A percentile compares a stretch with the other conserved stretches of the same genome.
These are phyloP conservation scores for Gliomastix tumulicola DNA, from an alignment of 2,329 filamentous ascomycete species.

Conservation along the genomic window DNA sequence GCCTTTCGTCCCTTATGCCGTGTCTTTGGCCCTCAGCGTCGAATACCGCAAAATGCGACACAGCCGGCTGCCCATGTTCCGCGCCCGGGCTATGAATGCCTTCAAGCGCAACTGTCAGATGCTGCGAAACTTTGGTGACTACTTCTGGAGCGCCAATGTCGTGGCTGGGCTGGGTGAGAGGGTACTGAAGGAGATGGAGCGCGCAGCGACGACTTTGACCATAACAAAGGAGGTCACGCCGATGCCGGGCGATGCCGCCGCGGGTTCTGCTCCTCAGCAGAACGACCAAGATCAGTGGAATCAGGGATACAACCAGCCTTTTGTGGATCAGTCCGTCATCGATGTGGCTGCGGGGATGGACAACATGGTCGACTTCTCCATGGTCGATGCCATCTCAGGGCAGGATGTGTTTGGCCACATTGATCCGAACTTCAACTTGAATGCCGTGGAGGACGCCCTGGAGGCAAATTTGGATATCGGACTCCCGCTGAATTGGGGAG, in stretches of 20 bases:
- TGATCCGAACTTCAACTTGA: constrained; percentile 46
- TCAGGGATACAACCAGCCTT: constrained; percentile 10
- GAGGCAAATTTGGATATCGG: constrained; percentile 49
- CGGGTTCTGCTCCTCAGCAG: background rate
- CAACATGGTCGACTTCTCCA: constrained; percentile 29
- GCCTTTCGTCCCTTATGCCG: constrained; percentile 54
- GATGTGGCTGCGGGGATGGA: constrained; percentile 19
- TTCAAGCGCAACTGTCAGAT: constrained; percentile 49
- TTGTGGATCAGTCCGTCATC: constrained; percentile 15
- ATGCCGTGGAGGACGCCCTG: constrained; percentile 45
- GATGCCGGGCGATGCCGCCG: constrained; percentile 8
- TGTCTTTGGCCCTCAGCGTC: constrained; percentile 54
- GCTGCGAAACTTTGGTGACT: constrained; percentile 43
- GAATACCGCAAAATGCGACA: constrained; percentile 59
- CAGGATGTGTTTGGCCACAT: constrained; percentile 50
- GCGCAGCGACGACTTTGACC: constrained; percentile 38
- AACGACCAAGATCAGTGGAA: constrained; percentile 7
- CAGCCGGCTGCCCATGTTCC: constrained; percentile 51
- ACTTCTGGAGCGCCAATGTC: constrained; percentile 51
- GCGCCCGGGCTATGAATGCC: constrained; percentile 43
- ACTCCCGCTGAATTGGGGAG: constrained; percentile 43
- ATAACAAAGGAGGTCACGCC: constrained; percentile 25
- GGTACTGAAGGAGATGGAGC: constrained; percentile 49
- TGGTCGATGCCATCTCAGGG: constrained; percentile 35
- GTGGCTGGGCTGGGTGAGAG: constrained; percentile 48